These are phyloP conservation scores for Aspergillus cristatus DNA, from an alignment of 495 filamentous ascomycete genomes.

Conservation along the genomic window DNA sequence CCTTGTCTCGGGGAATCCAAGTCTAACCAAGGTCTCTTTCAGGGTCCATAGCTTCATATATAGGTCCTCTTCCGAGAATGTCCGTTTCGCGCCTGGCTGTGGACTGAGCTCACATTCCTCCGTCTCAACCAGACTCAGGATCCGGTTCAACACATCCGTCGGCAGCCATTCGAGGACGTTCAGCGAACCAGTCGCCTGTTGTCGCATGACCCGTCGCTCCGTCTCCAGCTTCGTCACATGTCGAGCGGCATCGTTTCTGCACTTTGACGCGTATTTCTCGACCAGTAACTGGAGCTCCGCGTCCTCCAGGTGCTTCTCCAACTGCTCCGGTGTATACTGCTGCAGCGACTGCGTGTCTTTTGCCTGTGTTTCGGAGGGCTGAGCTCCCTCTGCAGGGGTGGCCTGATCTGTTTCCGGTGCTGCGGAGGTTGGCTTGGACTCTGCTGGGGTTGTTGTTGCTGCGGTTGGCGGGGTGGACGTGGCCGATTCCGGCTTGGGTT, in stretches of 20 bases:
- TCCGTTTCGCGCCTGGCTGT: conserved; percentile 18
- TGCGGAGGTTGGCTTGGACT: conserved; percentile 27
- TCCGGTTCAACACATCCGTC: conserved; percentile 63
- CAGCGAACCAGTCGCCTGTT: conserved; percentile 55
- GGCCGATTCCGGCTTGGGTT: conserved; percentile 37
- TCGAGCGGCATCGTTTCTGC: conserved; percentile 54
- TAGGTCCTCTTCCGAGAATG: conserved; percentile 58
- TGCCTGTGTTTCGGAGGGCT: conserved; percentile 9
- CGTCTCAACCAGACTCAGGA: conserved; percentile 49
- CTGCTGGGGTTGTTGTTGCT: conserved; percentile 19
- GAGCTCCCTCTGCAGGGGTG: conserved; percentile 14
- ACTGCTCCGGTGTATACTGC: conserved; percentile 66
- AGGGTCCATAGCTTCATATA: conserved; percentile 72
- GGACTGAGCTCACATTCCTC: conserved; percentile 31
- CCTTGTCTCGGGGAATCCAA: conserved; percentile 56
- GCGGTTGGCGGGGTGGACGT: conserved; percentile 16
- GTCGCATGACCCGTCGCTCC: conserved; percentile 65
- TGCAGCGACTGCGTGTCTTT: conserved; percentile 28
- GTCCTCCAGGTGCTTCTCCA: conserved; percentile 72
- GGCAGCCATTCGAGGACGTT: conserved; percentile 71
- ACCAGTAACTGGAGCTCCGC: conserved; percentile 74
- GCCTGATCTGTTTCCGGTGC: conserved; percentile 28
- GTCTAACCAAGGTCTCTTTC: conserved; percentile 52
- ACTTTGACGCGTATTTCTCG: conserved; percentile 68
- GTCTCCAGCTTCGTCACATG: conserved; percentile 66